A percentile compares a stretch with the other conserved stretches of the same genome.
Conservation (phyloP, 78 protist genomes). For the Dictyostelium discoideum region dicty_2.7 NC_007088.5:7976501-7977000, state of each 20-base stretch:
- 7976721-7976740: no score
- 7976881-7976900: neutral
- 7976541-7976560: neutral
- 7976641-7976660: slow-evolving; percentile 7
- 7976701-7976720: neutral
- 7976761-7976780: no score
- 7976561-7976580: neutral
- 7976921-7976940: slow-evolving; percentile 1
- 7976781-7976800: no score
- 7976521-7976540: neutral
- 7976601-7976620: slow-evolving; percentile 3
- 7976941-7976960: neutral
- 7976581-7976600: slow-evolving; percentile 2
- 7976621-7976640: slow-evolving; percentile 14
- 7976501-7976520: slow-evolving; percentile 32
- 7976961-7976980: slow-evolving; percentile 23
- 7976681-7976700: no score
- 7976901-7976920: neutral
- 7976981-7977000: slow-evolving; percentile 52
- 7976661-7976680: neutral
- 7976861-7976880: no score
- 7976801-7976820: no score
- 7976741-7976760: no score
- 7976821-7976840: no score
- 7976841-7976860: no score